Evolutionary conservation across 179 eudicot species (phyloP).

Genomic region (Vitellaria paradoxa): DNA sequence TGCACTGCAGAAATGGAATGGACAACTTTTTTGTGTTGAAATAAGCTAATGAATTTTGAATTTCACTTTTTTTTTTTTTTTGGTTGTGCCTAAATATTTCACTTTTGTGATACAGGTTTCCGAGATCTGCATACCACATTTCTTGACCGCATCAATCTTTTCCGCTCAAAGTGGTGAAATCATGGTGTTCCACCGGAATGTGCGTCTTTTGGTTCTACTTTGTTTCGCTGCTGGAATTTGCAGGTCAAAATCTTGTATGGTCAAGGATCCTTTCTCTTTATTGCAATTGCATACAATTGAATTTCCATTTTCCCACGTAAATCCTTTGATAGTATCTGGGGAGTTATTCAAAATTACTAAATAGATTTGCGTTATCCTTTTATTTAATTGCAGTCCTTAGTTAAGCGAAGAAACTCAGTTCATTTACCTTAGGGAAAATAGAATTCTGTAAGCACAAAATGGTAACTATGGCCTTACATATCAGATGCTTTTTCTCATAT

Average conservation of each 20-base stretch:
- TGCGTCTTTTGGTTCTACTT: conserved; percentile 57
- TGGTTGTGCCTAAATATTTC: conserved; percentile 10
- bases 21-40: conserved; percentile 2
- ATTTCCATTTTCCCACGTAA: conserved; percentile 6
- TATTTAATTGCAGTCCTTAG: too few relatives aligned
- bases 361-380: background rate
- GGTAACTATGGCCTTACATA: background rate
- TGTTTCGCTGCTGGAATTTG: conserved; percentile 86
- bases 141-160: conserved; percentile 95
- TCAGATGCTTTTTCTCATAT: background rate
- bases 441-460: background rate
- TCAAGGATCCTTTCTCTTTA: conserved; percentile 48
- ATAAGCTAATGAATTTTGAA: background rate
- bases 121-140: conserved; percentile 95
- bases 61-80: background rate
- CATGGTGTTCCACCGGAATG: conserved; percentile 62
- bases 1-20: background rate
- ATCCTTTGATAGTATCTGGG: background rate
- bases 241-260: conserved; percentile 96
- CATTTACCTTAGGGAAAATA: background rate
- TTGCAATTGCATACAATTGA: conserved; percentile 17
- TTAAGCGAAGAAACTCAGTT: background rate
- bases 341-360: background rate
- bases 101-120: conserved; percentile 60
- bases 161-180: conserved; percentile 81